Base-by-base conservation (phyloP, 176 grass and related monocot species). In the Cymbopogon citratus region DNA sequence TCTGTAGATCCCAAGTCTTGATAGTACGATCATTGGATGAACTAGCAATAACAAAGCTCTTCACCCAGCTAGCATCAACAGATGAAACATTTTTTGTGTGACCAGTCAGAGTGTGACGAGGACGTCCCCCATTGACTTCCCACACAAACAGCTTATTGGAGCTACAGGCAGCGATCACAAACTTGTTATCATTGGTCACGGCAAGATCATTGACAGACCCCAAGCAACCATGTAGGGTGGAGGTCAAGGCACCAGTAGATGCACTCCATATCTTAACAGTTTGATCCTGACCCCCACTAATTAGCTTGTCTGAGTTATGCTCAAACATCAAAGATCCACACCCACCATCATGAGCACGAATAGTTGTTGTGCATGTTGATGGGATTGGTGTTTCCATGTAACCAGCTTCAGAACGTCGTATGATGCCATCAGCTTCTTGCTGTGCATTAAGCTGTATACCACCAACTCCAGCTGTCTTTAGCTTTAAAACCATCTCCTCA, bases 91-190 rank as follows among this genome's bases (percentile, higher is more conserved):
- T 93, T 76, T 93, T 92, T 1, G 87, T 84, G 73, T 99, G 92
- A 68, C 96, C 96, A 63, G 96, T 99, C 48, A 99, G 74, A 26
- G 92, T 95, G 81, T 99, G 96, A 41, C 91, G 91, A 79, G 92
- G 78, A 75, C 91, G 83, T 31, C 85, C 96, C 14, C 87, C 91
- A 83, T 81, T 95, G 34, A 74, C 21, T 74, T 99, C 92, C 96
- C 96, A 99, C 49, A 93, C 92, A 84, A 91, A 99, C 51, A 99
- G 65, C 83, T 99, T 99, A 69, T 95, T 95, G n/a, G 96, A 93
- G 87, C 96, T 95, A 75, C 96, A 95, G 26, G 96, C 96, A 62
- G 92, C 96, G 67, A 99, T 84, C 18, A 95, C 85, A 69, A 69
- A 95, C 86, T 89, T 95, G 78, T 95, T 99, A 69, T 99, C 96